Percentiles rank a stretch among this genome's conserved stretches.
These are phyloP conservation scores for Elsinoe perseae DNA, from an alignment of 2,329 filamentous ascomycete genomes.

Conservation along the genomic window DNA sequence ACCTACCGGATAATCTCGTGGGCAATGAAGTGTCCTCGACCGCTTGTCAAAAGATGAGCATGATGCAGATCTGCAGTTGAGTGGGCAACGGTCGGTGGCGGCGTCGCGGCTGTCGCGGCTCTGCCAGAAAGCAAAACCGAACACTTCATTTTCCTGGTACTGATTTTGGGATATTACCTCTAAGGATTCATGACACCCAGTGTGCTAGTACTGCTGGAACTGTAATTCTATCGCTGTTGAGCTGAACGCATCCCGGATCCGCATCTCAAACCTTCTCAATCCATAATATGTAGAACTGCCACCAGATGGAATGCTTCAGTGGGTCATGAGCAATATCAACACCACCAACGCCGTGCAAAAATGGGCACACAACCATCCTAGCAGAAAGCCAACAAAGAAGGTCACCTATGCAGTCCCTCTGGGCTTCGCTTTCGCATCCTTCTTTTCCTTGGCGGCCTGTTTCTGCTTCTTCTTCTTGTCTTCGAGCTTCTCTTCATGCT, in stretches of 20 bases:
- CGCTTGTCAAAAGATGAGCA: background rate
- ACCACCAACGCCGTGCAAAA: slow-evolving; percentile 13
- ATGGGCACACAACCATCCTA: background rate
- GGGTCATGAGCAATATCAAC: background rate
- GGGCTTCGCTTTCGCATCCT: slow-evolving; percentile 79
- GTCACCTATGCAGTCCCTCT: slow-evolving; percentile 46
- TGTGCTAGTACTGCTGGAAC: background rate
- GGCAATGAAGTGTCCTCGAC: too few species aligned
- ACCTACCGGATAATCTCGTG: too few species aligned
- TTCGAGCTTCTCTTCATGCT: slow-evolving; percentile 84
- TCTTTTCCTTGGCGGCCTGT: slow-evolving; percentile 91
- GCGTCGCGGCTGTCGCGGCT: background rate
- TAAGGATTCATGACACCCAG: too few species aligned
- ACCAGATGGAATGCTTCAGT: background rate
- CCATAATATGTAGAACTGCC: too few species aligned
- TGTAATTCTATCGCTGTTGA: too few species aligned
- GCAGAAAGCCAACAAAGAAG: background rate
- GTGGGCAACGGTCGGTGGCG: background rate
- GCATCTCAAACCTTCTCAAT: too few species aligned
- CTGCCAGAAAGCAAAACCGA: background rate
- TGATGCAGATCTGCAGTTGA: slow-evolving; percentile 11
- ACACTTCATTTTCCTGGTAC: background rate
- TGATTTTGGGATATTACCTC: too few species aligned
- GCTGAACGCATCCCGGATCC: too few species aligned
- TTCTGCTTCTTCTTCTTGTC: slow-evolving; percentile 94